A percentile compares a stretch with the other conserved stretches of the same genome.
phyloP scores from a whole-genome alignment of 2,329 filamentous ascomycete genomes.

The Myotisia sp. region DNA sequence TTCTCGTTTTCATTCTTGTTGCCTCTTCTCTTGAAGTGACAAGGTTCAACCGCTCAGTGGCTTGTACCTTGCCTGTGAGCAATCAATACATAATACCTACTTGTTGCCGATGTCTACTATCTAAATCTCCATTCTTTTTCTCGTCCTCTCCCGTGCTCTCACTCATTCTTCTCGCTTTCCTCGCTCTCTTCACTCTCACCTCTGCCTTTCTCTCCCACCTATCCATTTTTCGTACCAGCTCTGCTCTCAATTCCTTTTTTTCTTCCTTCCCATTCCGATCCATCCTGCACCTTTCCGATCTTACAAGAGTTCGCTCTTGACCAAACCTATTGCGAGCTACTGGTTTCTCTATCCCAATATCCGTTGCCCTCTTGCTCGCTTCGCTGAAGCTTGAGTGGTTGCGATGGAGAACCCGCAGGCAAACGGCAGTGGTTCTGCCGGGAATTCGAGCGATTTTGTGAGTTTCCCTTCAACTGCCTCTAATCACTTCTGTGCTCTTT shows the following conservation, averaged over 20 bases:
- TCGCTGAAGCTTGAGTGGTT: not conserved
- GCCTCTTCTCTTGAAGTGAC: not conserved
- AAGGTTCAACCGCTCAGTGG: not conserved
- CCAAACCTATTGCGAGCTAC: too few relatives aligned
- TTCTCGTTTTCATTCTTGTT: not conserved
- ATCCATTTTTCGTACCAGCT: constrained; percentile 4
- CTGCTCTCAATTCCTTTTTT: constrained; percentile 2
- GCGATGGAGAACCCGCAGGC: constrained; percentile 10
- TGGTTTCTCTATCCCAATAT: not conserved
- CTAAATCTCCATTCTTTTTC: not conserved
- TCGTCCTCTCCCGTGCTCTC: constrained; percentile 6
- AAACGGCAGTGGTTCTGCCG: constrained; percentile 36
- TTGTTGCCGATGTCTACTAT: not conserved
- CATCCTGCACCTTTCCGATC: not conserved
- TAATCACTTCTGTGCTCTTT: not conserved
- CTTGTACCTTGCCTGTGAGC: too few relatives aligned
- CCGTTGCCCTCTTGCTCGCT: not conserved
- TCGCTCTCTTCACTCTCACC: constrained; percentile 10
- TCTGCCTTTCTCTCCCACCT: constrained; percentile 10
- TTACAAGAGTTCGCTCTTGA: too few relatives aligned
- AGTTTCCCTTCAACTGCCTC: constrained; percentile 31
- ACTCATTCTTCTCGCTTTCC: constrained; percentile 1
- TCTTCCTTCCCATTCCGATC: not conserved
- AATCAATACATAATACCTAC: not conserved
- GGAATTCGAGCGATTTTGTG: constrained; percentile 93